These are phyloP conservation scores for Bathelium albidoporum DNA, from an alignment of 495 filamentous ascomycete genomes.

Conservation along the genomic window DNA sequence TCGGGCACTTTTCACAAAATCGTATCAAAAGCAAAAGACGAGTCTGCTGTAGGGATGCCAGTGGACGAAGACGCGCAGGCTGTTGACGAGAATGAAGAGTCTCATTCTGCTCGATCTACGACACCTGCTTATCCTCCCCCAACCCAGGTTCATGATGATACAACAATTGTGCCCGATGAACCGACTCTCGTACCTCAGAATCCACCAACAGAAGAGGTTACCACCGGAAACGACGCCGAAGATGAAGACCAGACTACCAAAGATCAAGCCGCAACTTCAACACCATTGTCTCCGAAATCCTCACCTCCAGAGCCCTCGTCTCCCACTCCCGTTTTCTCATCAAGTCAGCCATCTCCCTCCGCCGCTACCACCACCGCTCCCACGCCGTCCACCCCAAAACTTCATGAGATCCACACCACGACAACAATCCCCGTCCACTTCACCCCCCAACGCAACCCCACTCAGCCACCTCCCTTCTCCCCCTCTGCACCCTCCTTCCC, in stretches of 20 bases:
- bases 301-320: constrained; percentile 13
- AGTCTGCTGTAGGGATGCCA: background rate
- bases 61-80: background rate
- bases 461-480: constrained; percentile 11
- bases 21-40: constrained; percentile 5
- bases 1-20: constrained; percentile 24
- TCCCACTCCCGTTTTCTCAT: constrained; percentile 13
- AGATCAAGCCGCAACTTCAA: background rate
- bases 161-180: background rate
- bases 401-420: constrained; percentile 32
- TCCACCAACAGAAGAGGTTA: background rate
- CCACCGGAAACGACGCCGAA: background rate
- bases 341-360: too few species aligned
- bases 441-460: constrained; percentile 24
- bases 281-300: background rate
- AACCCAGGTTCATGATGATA: background rate
- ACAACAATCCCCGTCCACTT: constrained; percentile 34
- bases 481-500: constrained; percentile 10
- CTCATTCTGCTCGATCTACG: background rate
- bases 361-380: constrained; percentile 15
- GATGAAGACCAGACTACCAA: background rate
- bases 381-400: constrained; percentile 17
- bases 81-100: background rate
- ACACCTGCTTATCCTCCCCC: background rate
- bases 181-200: background rate